Conservation (phyloP, 768 basidiomycete species). For the Boletellus emodensis region DNA sequence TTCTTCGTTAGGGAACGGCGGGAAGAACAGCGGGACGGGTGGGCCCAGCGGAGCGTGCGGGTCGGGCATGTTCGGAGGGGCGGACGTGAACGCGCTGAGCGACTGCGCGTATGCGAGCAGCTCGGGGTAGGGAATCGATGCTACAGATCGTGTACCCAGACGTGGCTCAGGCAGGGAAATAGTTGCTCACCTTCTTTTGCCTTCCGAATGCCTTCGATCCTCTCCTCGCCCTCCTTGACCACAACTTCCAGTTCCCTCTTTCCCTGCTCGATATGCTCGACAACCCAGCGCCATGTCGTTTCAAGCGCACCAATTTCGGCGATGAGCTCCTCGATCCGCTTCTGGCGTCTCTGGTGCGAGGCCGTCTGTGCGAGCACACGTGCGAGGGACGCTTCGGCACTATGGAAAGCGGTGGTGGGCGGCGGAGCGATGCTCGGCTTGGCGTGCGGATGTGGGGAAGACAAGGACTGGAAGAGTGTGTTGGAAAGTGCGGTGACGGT, state of each 20-base stretch:
- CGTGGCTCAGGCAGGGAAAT: background rate
- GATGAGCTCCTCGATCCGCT: conserved; percentile 68
- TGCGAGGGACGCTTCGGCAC: conserved; percentile 63
- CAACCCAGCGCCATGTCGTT: conserved; percentile 63
- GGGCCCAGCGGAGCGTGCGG: conserved; percentile 41
- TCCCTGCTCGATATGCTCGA: conserved; percentile 58
- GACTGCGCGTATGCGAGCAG: conserved; percentile 82
- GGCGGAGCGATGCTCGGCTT: conserved; percentile 37
- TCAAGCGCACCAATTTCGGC: conserved; percentile 68
- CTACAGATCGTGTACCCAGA: conserved; percentile 34
- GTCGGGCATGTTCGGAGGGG: conserved; percentile 85
- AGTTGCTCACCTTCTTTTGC: conserved; percentile 60
- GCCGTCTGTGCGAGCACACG: conserved; percentile 61
- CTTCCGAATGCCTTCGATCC: conserved; percentile 63
- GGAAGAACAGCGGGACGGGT: conserved; percentile 78
- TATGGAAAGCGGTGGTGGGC: conserved; percentile 52
- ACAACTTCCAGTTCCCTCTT: conserved; percentile 66
- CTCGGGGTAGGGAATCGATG: conserved; percentile 77
- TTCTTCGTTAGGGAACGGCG: conserved; percentile 88
- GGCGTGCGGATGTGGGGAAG: conserved; percentile 47
- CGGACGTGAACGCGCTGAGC: conserved; percentile 81
- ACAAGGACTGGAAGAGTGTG: conserved; percentile 68
- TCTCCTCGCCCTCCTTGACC: conserved; percentile 71
- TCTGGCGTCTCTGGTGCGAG: conserved; percentile 71
- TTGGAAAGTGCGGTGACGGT: conserved; percentile 62